Conservation (phyloP, 2,329 filamentous ascomycete genomes). For the Aspergillus sp. region DNA sequence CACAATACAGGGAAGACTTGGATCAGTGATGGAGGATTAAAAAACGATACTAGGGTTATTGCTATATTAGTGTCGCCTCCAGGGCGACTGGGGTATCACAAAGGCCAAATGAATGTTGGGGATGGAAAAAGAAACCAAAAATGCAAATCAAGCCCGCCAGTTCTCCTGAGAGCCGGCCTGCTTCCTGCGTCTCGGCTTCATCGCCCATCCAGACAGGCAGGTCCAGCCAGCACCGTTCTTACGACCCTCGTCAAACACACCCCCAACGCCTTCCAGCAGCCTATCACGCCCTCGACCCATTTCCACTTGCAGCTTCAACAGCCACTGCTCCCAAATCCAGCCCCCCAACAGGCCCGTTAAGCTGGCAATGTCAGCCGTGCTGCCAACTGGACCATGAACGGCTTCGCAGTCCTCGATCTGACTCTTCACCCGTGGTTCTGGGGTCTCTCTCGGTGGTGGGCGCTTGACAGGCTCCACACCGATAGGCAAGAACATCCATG, state of each 20-base stretch:
- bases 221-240: conserved; percentile 55
- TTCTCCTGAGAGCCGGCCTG: not conserved
- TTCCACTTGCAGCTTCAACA: conserved; percentile 81
- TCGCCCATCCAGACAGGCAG: conserved; percentile 56
- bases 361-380: conserved; percentile 66
- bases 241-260: conserved; percentile 57
- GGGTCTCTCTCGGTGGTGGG: conserved; percentile 39
- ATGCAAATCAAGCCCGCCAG: not conserved
- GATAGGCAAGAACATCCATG: conserved; percentile 87
- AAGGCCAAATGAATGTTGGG: not conserved
- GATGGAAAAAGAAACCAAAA: too few species aligned
- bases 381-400: conserved; percentile 53
- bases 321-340: conserved; percentile 96
- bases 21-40: too few species aligned
- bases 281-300: conserved; percentile 62
- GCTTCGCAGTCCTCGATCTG: conserved; percentile 53
- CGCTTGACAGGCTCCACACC: conserved; percentile 50
- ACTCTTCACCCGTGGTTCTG: conserved; percentile 32
- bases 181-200: conserved; percentile 40
- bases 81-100: not conserved
- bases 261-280: conserved; percentile 52
- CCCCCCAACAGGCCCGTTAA: conserved; percentile 78
- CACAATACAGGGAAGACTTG: too few species aligned
- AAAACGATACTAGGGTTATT: too few species aligned
- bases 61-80: too few species aligned